Base-by-base conservation (phyloP, 108 stramenopile genomes). In the Asterionellopsis glacialis region DNA sequence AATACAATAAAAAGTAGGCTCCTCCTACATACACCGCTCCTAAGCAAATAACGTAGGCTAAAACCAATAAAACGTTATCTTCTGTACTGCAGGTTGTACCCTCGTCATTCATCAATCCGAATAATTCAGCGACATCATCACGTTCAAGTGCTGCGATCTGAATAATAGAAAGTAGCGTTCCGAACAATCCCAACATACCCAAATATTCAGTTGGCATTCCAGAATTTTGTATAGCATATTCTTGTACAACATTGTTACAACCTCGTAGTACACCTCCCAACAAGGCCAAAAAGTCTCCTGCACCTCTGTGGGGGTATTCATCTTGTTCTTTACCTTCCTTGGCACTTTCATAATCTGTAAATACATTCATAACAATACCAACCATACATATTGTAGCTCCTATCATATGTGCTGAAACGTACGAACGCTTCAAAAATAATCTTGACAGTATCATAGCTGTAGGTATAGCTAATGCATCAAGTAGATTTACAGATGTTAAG, bases 381-480 rank as follows among this genome's bases (percentile, higher is more conserved):
- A 75, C 54, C 63, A 95, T 65, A 61, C 97, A 97, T 16, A 87
- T 41, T 9, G 65, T 21, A 12, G 91, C 96, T 14, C 93, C 98
- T 1, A 84, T 12, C 40, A 85, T 56, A 52, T 99, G 97, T 18
- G 68, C 51, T 33, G 53, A 23, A 0, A 51, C 77, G 67, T 95
- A 98, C n/a, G 61, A 61, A 27, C 85, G 73, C 3, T 70, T 57
- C 44, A 99, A 76, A 26, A 89, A 82, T 7, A 83, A 51, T 40
- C 55, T 51, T 13, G 91, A 91, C 10, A 97, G 45, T 25, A 96
- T 49, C 91, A 99, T 98, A 16, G 93, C 84, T 42, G 91, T 70
- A 0, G 97, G 98, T 24, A 99, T 98, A 21, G 95, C 84, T 39
- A 98, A 69, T 19, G 92, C 81, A 70, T 98, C 97, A 13, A 98